These are phyloP conservation scores for Xylaria polymorpha DNA, from an alignment of 2,329 filamentous ascomycete species.

Conservation along the genomic window DNA sequence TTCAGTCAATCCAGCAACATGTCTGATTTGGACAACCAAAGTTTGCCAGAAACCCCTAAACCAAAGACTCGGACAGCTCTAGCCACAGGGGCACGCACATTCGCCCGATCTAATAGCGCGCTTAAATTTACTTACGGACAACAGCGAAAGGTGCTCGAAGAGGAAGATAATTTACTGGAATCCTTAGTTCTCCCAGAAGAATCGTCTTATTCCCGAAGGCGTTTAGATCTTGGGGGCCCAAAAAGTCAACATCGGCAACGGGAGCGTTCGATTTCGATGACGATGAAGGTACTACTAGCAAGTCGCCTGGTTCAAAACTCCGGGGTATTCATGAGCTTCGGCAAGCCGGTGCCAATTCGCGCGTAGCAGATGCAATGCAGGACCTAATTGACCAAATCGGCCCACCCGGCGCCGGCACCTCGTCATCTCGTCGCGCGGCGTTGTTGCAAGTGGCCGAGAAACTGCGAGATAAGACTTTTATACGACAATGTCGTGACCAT, in stretches of 20 bases:
- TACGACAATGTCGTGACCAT: constrained; percentile 78
- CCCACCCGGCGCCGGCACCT: constrained; percentile 57
- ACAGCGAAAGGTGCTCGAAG: constrained; percentile 47
- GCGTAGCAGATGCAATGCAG: constrained; percentile 73
- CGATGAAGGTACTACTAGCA: constrained; percentile 58
- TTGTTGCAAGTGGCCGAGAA: constrained; percentile 70
- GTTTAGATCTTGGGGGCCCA: constrained; percentile 47
- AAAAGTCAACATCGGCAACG: constrained; percentile 39
- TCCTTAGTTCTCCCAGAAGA: constrained; percentile 46
- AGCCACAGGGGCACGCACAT: constrained; percentile 43
- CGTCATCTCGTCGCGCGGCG: constrained; percentile 67
- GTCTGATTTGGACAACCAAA: constrained; percentile 41
- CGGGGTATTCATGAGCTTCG: constrained; percentile 73
- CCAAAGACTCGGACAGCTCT: constrained; percentile 39
- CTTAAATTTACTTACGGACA: constrained; percentile 51
- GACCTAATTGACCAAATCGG: constrained; percentile 72
- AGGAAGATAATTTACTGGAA: constrained; percentile 50
- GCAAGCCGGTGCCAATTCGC: constrained; percentile 73
- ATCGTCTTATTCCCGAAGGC: constrained; percentile 43
- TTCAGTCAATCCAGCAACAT: constrained; percentile 41
- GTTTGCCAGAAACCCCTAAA: constrained; percentile 43
- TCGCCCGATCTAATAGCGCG: constrained; percentile 47
- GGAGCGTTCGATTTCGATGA: constrained; percentile 56
- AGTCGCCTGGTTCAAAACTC: constrained; percentile 62
- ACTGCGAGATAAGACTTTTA: constrained; percentile 71